A percentile compares a stretch with the other conserved stretches of the same genome.
phyloP scores from a whole-genome alignment of 2,329 filamentous ascomycete species.

The Geosmithia flava region DNA sequence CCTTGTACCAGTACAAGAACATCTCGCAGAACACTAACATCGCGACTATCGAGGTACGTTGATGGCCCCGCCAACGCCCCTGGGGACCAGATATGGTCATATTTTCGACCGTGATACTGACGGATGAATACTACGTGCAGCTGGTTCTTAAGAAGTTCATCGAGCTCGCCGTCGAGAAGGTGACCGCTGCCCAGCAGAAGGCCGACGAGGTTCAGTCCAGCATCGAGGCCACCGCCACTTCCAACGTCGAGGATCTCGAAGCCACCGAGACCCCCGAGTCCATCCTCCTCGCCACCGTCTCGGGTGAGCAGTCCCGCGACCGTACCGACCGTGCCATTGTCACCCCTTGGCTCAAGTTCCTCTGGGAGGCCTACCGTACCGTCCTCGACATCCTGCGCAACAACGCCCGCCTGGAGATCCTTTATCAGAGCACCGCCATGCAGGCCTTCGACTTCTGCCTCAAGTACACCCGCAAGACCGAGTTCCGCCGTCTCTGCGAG shows the following conservation, averaged over 20 bases:
- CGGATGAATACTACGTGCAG: slow-evolving; percentile 21
- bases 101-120: background rate
- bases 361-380: slow-evolving; percentile 98
- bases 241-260: slow-evolving; percentile 88
- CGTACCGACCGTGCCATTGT: slow-evolving; percentile 96
- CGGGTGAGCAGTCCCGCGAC: slow-evolving; percentile 93
- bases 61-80: background rate
- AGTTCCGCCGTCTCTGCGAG: slow-evolving; percentile 97
- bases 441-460: slow-evolving; percentile 99
- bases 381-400: slow-evolving; percentile 98
- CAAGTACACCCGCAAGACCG: slow-evolving; percentile 96
- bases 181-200: slow-evolving; percentile 89
- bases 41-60: slow-evolving; percentile 78
- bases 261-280: slow-evolving; percentile 96
- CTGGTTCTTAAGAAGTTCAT: slow-evolving; percentile 96
- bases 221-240: slow-evolving; percentile 58
- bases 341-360: slow-evolving; percentile 97
- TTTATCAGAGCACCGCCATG: slow-evolving; percentile 96
- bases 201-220: slow-evolving; percentile 88
- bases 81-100: too few relatives aligned
- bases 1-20: slow-evolving; percentile 99
- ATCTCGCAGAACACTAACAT: slow-evolving; percentile 99
- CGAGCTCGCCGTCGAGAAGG: slow-evolving; percentile 90
- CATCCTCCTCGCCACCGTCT: slow-evolving; percentile 93
- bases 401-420: slow-evolving; percentile 92